Evolutionary conservation across 2,329 filamentous ascomycete species (phyloP), one percentile per base, ranked within the genome.

Genomic region (Tolypocladium amazonense): DNA sequence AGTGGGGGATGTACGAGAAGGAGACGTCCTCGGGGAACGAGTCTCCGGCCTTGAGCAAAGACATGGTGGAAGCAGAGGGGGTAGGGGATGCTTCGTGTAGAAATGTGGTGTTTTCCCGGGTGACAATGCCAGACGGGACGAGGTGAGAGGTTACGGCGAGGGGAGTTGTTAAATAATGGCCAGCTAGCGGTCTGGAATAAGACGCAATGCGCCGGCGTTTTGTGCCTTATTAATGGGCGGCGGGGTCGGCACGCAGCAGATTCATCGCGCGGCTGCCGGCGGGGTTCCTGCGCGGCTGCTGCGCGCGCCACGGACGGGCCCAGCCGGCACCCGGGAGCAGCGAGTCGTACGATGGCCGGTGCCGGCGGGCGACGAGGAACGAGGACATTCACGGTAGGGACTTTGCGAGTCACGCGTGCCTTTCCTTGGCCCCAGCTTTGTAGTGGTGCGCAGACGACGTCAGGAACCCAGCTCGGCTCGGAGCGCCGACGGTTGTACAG

Each of bases 1-100:
- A 82, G 74, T 90, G 90, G 62, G 90, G 88, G 66, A 94, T 84
- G 82, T 92, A 94, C 69, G 85, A 88, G 81, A 97, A 97, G 74
- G 81, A 80, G 63, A 96, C 87, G 68, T 83, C 88, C 67, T 86
- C 79, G 67, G 92, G 92, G 82, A 97, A 93, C 73, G 80, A 79
- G 75, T 96, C 90, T 71, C 92, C 92, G 72, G 83, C 82, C 74
- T 92, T 87, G 75, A 94, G 83, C 74, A 82, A 82, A 77, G 87
- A 69, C 81, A 83, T 82, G 57, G 63, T 68, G 59, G 47, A 11
- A 12, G 25, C 2, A 11, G 18, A 14, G 50, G 14, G 6, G 25
- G 14, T n/a, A n/a, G 14, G 25, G 6, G 33, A 11, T 9, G 15
- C 0, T 30, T 30, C 23, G 45, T 25, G 45, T 25, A 9, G n/a